Evolutionary conservation across 2,329 filamentous ascomycete genomes (phyloP).

Genomic region (Pseudocercospora musae): DNA sequence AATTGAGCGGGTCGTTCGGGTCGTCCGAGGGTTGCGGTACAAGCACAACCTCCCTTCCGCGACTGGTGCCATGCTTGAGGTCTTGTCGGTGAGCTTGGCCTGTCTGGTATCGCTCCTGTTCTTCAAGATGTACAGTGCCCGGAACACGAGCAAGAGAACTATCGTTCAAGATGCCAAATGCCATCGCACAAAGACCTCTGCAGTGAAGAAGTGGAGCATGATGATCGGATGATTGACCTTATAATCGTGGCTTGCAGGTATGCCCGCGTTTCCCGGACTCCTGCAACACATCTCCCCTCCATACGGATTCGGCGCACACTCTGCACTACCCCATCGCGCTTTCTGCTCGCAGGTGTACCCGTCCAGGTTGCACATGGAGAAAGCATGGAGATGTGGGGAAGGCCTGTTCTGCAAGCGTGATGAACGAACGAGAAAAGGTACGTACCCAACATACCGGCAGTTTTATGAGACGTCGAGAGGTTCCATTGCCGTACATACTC

Average conservation of each 20-base stretch:
- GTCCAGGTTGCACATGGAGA: neutral
- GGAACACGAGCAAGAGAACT: neutral
- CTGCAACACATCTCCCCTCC: neutral
- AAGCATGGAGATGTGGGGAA: neutral
- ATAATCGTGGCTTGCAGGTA: neutral
- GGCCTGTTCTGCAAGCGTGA: neutral
- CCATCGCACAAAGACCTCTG: neutral
- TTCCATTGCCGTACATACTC: neutral
- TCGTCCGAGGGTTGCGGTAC: constrained; percentile 91
- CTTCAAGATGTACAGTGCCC: neutral
- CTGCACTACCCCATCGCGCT: neutral
- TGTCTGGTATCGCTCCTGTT: neutral
- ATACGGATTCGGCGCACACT: neutral
- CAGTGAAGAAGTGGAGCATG: neutral
- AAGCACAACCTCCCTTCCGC: constrained; percentile 64
- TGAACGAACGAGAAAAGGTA: neutral
- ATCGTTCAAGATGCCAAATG: neutral
- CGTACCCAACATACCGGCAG: neutral
- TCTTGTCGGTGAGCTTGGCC: neutral
- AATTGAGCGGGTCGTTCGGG: constrained; percentile 87
- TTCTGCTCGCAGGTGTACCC: neutral
- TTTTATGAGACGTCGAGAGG: neutral
- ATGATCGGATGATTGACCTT: neutral
- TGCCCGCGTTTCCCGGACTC: neutral
- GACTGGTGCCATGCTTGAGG: neutral